Conservation (phyloP, 2,329 filamentous ascomycete genomes). For the Gyromitra esculenta region DNA sequence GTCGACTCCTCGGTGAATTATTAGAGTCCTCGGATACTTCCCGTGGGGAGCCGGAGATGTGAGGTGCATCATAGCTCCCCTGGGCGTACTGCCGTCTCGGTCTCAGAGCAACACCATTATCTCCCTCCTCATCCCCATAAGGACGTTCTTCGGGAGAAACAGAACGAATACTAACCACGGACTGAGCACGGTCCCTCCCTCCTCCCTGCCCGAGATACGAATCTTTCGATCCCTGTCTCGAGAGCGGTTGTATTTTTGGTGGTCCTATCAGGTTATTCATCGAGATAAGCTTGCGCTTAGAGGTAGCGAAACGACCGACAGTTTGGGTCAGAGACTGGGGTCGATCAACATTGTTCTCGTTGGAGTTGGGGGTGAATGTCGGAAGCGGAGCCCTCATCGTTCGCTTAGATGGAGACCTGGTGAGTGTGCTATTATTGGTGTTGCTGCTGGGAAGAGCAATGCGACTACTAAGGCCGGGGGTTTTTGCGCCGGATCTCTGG, state of each 20-base stretch:
- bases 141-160: conserved; percentile 33
- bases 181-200: conserved; percentile 28
- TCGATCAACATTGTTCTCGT: not conserved
- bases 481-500: conserved; percentile 35
- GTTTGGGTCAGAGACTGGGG: conserved; percentile 32
- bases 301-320: conserved; percentile 23
- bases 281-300: conserved; percentile 40
- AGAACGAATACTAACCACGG: conserved; percentile 38
- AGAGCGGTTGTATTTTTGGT: conserved; percentile 46
- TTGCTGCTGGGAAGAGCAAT: not conserved
- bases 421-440: conserved; percentile 8
- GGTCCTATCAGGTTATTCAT: conserved; percentile 14
- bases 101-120: conserved; percentile 11
- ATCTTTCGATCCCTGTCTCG: conserved; percentile 2
- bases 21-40: conserved; percentile 26
- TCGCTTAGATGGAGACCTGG: conserved; percentile 28
- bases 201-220: not conserved
- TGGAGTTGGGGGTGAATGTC: not conserved
- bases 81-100: conserved; percentile 10
- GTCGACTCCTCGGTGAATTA: conserved; percentile 28
- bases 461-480: conserved; percentile 29
- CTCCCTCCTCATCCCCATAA: conserved; percentile 8
- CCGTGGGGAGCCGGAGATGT: conserved; percentile 12
- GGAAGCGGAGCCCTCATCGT: conserved; percentile 3
- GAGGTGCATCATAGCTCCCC: not conserved